A percentile compares a stretch with the other conserved stretches of the same genome.
phyloP scores from a whole-genome alignment of 441 rosid species.

The Populus hybrid region DNA sequence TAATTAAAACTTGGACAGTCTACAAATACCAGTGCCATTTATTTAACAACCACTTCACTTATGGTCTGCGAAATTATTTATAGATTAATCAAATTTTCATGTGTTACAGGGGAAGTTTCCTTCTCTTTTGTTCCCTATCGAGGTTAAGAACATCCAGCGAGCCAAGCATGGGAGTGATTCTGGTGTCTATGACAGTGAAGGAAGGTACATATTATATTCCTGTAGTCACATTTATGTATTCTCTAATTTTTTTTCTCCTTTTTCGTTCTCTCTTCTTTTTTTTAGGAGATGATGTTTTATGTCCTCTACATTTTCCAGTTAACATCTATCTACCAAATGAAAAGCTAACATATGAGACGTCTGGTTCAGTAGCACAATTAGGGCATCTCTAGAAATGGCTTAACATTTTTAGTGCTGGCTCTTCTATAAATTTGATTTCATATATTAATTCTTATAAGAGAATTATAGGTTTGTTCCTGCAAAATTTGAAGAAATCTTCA shows the following conservation, averaged over 20 bases:
- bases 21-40: neutral
- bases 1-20: neutral
- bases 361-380: neutral
- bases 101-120: slow-evolving; percentile 56
- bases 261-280: neutral
- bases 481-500: slow-evolving; percentile 75
- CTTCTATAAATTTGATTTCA: neutral
- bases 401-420: neutral
- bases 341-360: neutral
- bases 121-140: slow-evolving; percentile 61
- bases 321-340: neutral
- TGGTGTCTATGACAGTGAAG: slow-evolving; percentile 71
- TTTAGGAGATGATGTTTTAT: neutral
- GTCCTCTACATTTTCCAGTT: neutral
- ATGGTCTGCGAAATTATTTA: no score
- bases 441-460: neutral
- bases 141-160: slow-evolving; percentile 56
- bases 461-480: slow-evolving; percentile 51
- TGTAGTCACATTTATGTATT: neutral
- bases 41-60: no score
- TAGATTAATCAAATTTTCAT: neutral
- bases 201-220: slow-evolving; percentile 46
- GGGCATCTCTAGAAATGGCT: neutral
- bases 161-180: slow-evolving; percentile 83
- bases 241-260: neutral